Base-by-base conservation (phyloP, 768 basidiomycete species). In the Kwoniella europaea region DNA sequence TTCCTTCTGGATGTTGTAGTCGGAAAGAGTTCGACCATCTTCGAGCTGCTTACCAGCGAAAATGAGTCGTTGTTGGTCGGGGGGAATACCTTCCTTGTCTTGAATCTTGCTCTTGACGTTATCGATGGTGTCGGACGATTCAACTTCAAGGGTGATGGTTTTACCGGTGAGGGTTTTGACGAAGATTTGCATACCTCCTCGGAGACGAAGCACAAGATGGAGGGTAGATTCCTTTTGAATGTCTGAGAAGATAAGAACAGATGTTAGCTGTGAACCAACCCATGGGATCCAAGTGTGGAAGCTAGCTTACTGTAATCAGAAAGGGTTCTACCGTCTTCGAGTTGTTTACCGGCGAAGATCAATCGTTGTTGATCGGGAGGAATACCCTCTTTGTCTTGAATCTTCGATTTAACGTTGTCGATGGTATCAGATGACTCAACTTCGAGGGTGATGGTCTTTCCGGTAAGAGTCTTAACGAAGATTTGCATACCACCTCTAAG, bases 81-180 rank as follows among this genome's bases (percentile, higher is more conserved):
- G 93, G 69, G 93, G 94, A 75, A 96, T 97, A 71, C 90, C 93
- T 79, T 94, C 93, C 86, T 94, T 95, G 82, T 94, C 93, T 83
- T 94, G 93, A 59, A 96, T 94, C 88, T 94, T 94, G 53, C 91
- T 90, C 87, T 94, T 94, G 24, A 94, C 92, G 75, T 94, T 93
- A 82, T 95, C 93, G 78, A 96, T 94, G 13, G 93, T 94, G 82
- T 94, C 92, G 0, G 91, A 92, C 0, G 93, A 94, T 84, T 95
- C 93, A 55, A 95, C 94, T 82, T 96, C 94, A 18, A 95, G 83
- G 1, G 93, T 95, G 77, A 96, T 96, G 1, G 93, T 94, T 86
- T 94, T 94, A 42, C 92, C 92, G 0, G 92, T 94, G 22, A 93
- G 69, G 35, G 76, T 78, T 67, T 76, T 76, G 68, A 76, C 77